These are phyloP conservation scores for Agaricales sp. DNA, from an alignment of 1,284 basidiomycete genomes.

Conservation along the genomic window DNA sequence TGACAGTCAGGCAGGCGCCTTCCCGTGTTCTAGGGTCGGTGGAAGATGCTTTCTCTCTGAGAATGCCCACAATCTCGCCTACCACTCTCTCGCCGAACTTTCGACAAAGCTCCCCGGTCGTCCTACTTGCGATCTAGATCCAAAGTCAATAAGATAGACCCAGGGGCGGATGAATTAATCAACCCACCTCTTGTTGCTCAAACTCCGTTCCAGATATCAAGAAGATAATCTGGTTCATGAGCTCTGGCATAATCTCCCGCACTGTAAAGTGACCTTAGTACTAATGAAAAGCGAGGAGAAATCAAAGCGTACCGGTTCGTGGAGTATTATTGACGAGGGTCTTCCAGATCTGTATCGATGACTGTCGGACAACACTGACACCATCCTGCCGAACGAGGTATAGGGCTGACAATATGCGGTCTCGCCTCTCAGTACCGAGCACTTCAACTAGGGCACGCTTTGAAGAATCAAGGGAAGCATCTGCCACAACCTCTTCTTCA, in stretches of 20 bases:
- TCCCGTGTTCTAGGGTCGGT: conserved; percentile 70
- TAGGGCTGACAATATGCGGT: conserved; percentile 84
- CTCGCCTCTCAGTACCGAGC: conserved; percentile 82
- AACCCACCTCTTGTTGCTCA: conserved; percentile 84
- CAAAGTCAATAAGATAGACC: conserved; percentile 3
- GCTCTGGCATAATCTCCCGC: conserved; percentile 87
- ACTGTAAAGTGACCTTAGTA: conserved; percentile 36
- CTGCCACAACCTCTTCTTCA: conserved; percentile 71
- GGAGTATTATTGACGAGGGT: conserved; percentile 90
- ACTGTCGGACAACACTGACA: conserved; percentile 82
- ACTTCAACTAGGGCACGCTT: conserved; percentile 81
- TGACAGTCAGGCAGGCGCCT: conserved; percentile 83
- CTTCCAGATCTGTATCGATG: conserved; percentile 97
- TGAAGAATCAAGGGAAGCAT: conserved; percentile 63
- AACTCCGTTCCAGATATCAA: conserved; percentile 72
- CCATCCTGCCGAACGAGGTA: conserved; percentile 95
- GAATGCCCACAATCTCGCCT: conserved; percentile 73
- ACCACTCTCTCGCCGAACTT: conserved; percentile 95
- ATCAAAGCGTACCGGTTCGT: conserved; percentile 47
- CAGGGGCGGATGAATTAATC: background rate
- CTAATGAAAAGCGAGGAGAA: conserved; percentile 3
- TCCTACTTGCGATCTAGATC: conserved; percentile 72
- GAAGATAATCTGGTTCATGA: conserved; percentile 68
- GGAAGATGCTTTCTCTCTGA: conserved; percentile 64
- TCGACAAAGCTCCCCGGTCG: conserved; percentile 82